These are phyloP conservation scores for Epichloe sp. DNA, from an alignment of 2,329 filamentous ascomycete species.

Conservation along the genomic window DNA sequence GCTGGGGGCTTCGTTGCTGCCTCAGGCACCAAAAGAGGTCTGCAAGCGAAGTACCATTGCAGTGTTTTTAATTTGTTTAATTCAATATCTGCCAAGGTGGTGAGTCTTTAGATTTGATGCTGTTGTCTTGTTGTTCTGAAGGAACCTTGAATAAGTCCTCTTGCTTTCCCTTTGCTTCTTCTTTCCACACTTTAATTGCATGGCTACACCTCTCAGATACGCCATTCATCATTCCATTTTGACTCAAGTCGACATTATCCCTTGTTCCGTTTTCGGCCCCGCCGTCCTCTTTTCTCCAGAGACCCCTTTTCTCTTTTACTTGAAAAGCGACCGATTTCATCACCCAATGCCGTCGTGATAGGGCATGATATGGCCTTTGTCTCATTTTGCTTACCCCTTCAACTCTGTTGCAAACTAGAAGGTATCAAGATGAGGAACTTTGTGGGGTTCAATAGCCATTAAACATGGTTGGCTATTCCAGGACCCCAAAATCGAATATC, in stretches of 20 bases:
- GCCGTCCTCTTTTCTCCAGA: no score
- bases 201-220: no score
- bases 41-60: no score
- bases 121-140: no score
- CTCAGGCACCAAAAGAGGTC: neutral
- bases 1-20: neutral
- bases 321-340: slow-evolving; percentile 1
- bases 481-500: slow-evolving; percentile 7
- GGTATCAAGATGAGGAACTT: slow-evolving; percentile 7
- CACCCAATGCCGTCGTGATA: neutral
- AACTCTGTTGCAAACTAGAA: neutral
- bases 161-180: no score
- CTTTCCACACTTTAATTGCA: no score
- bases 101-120: no score
- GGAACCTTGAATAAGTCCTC: no score
- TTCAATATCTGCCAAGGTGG: no score
- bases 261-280: neutral
- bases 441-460: slow-evolving; percentile 10
- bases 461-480: slow-evolving; percentile 11
- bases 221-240: no score
- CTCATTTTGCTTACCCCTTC: neutral
- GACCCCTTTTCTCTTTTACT: no score
- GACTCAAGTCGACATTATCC: neutral
- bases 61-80: no score
- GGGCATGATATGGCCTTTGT: neutral